A percentile compares a stretch with the other conserved stretches of the same genome.
Evolutionary conservation across 2,329 filamentous ascomycete species (phyloP).

Genomic region (Clonostachys rhizophaga): DNA sequence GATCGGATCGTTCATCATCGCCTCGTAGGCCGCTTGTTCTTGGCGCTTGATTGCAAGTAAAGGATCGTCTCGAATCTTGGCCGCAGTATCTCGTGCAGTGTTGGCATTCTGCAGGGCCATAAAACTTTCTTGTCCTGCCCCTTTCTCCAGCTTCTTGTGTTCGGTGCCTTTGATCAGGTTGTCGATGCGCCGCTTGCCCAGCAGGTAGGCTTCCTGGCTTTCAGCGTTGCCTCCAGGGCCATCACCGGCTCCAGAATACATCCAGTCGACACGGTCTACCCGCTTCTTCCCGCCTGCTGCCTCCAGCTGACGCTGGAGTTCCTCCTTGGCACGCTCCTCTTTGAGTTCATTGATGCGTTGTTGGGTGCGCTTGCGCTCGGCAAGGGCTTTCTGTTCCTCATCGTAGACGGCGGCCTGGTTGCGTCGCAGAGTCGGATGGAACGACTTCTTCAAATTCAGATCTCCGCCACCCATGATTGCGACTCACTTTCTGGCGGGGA

Average conservation of each 20-base stretch:
- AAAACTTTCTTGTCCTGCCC: conserved; percentile 54
- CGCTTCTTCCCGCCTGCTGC: conserved; percentile 78
- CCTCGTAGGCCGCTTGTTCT: conserved; percentile 76
- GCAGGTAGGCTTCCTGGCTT: conserved; percentile 88
- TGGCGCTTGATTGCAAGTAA: conserved; percentile 90
- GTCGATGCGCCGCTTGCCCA: conserved; percentile 91
- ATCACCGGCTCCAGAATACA: conserved; percentile 85
- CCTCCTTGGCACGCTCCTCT: conserved; percentile 88
- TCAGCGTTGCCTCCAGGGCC: conserved; percentile 74
- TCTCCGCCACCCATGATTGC: conserved; percentile 85
- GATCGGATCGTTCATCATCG: conserved; percentile 74
- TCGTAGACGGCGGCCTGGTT: conserved; percentile 91
- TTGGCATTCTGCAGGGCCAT: conserved; percentile 65
- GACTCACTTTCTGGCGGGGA: conserved; percentile 1
- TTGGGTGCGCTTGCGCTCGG: conserved; percentile 91
- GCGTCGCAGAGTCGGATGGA: conserved; percentile 85
- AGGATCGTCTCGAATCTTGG: conserved; percentile 88
- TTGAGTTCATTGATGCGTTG: conserved; percentile 89
- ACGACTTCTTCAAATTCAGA: conserved; percentile 92
- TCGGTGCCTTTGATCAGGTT: conserved; percentile 74
- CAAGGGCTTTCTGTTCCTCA: conserved; percentile 86
- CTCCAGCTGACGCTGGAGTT: conserved; percentile 86
- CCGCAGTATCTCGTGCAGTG: conserved; percentile 71
- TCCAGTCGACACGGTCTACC: conserved; percentile 89
- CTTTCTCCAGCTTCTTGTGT: conserved; percentile 75